A percentile compares a stretch with the other conserved stretches of the same genome.
These are phyloP conservation scores for Calycina herbarum DNA, from an alignment of 2,329 filamentous ascomycete species.

Conservation along the genomic window DNA sequence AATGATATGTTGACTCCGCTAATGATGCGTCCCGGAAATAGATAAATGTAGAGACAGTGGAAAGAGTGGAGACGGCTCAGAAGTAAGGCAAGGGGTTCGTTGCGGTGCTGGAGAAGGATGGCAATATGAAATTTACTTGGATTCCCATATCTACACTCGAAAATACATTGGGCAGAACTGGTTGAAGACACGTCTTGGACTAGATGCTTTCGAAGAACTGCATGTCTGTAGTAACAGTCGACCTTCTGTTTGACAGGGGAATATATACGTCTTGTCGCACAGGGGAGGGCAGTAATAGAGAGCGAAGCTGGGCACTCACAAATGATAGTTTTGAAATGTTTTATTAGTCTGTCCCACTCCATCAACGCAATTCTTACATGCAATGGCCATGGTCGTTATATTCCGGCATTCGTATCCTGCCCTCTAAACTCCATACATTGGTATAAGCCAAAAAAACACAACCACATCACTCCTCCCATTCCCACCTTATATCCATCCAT, in stretches of 20 bases:
- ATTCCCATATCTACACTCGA: background rate
- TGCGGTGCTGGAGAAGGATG: background rate
- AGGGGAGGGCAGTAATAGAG: background rate
- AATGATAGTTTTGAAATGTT: background rate
- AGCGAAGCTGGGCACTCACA: background rate
- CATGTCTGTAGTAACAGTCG: too few relatives aligned
- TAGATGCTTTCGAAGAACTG: too few relatives aligned
- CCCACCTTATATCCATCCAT: background rate
- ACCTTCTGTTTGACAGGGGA: background rate
- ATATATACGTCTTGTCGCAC: background rate
- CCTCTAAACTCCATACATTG: constrained; percentile 7
- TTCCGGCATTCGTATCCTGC: background rate
- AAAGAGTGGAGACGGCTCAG: background rate
- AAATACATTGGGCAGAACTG: background rate
- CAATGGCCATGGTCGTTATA: background rate
- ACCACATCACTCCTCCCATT: constrained; percentile 1
- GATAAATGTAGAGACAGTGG: constrained; percentile 1
- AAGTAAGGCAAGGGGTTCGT: background rate
- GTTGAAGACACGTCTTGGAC: too few relatives aligned
- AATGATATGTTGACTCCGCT: background rate
- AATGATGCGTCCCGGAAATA: background rate
- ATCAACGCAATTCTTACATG: constrained; percentile 4
- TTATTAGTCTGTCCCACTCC: constrained; percentile 1
- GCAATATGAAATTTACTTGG: background rate
- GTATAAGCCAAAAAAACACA: constrained; percentile 1